phyloP scores from a whole-genome alignment of 2,329 filamentous ascomycete species.

The Phyllosticta citribraziliensis region DNA sequence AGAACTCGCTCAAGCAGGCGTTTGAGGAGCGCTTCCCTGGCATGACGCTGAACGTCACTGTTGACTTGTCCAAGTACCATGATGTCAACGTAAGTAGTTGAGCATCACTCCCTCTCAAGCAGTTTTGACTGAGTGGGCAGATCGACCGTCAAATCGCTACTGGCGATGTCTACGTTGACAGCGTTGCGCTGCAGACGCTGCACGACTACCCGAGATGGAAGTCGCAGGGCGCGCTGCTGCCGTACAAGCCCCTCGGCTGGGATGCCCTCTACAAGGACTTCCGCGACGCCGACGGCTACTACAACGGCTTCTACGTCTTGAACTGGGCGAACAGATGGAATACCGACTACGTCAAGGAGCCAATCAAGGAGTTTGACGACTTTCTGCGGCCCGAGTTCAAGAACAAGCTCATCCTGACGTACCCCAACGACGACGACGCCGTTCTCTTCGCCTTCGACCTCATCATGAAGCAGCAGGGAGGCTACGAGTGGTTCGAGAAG shows the following conservation, averaged over 20 bases:
- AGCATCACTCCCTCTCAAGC: not conserved
- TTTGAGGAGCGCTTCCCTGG: slow-evolving; percentile 42
- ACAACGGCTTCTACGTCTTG: slow-evolving; percentile 32
- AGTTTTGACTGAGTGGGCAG: not conserved
- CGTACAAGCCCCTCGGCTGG: slow-evolving; percentile 41
- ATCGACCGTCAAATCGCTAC: slow-evolving; percentile 38
- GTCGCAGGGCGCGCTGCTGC: slow-evolving; percentile 35
- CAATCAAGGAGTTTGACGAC: slow-evolving; percentile 34
- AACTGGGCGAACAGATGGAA: slow-evolving; percentile 28
- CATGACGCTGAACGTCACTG: slow-evolving; percentile 44
- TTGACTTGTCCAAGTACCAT: slow-evolving; percentile 49
- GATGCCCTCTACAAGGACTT: slow-evolving; percentile 33
- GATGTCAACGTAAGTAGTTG: slow-evolving; percentile 23
- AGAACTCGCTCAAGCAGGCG: slow-evolving; percentile 30
- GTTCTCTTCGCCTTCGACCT: slow-evolving; percentile 38
- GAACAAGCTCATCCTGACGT: slow-evolving; percentile 44
- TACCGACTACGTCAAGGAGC: slow-evolving; percentile 24
- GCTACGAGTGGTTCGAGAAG: slow-evolving; percentile 37
- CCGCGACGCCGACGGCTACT: slow-evolving; percentile 36
- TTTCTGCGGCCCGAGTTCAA: slow-evolving; percentile 43
- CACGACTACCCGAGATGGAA: slow-evolving; percentile 46
- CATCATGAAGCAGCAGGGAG: slow-evolving; percentile 31
- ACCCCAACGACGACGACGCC: slow-evolving; percentile 50
- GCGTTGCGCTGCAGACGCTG: slow-evolving; percentile 40
- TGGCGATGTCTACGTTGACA: slow-evolving; percentile 30